Evolutionary conservation across 345 rosid genomes (phyloP).

Genomic region (Boechera retrofracta): DNA sequence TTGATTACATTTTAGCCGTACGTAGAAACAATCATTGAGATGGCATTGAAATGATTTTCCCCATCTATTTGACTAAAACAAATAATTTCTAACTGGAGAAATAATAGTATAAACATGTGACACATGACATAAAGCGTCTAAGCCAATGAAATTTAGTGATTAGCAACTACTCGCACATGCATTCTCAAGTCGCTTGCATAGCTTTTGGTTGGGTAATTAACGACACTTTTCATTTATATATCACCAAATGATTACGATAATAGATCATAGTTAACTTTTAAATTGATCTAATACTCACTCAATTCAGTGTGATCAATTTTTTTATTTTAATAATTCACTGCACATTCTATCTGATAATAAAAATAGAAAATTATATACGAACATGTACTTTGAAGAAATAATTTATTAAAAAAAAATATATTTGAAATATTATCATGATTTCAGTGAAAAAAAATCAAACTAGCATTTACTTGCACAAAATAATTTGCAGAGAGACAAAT

Average conservation of each 20-base stretch:
- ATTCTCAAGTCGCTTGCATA: conserved; percentile 24
- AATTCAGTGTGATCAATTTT: not conserved
- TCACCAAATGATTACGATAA: conserved; percentile 11
- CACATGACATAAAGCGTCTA: conserved; percentile 40
- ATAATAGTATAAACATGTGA: conserved; percentile 37
- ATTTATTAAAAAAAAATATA: no score
- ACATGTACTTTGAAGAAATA: no score
- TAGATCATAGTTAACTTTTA: not conserved
- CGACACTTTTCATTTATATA: conserved; percentile 30
- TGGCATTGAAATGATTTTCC: conserved; percentile 23
- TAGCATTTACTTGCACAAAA: not conserved
- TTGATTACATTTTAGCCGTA: conserved; percentile 24
- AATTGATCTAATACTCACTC: not conserved
- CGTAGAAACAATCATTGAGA: conserved; percentile 41
- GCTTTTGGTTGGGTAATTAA: conserved; percentile 37
- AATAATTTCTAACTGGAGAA: conserved; percentile 2
- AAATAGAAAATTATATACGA: no score
- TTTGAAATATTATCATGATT: no score
- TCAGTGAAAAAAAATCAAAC: not conserved
- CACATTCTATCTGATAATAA: not conserved
- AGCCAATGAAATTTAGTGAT: conserved; percentile 28
- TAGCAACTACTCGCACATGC: conserved; percentile 44
- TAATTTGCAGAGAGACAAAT: no score
- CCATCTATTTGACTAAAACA: conserved; percentile 32
- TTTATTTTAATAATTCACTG: not conserved